Base-by-base conservation (phyloP, 805 yeast species). In the Danielozyma ontarioensis region DNA sequence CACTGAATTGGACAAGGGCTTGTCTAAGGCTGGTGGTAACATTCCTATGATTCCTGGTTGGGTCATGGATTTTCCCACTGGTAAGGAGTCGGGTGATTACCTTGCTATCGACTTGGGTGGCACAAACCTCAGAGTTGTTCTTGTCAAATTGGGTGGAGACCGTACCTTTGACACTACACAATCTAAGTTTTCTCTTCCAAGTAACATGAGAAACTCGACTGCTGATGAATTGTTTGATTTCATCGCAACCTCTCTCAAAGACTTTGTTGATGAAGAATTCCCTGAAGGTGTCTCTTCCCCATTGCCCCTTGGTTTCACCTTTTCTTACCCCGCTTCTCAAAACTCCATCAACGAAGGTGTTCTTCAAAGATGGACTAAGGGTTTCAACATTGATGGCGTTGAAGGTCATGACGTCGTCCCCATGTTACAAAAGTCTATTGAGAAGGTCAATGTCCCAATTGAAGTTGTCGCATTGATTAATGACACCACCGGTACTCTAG, bases 11-110 rank as follows among this genome's bases (percentile, higher is more conserved):
- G 77, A 79, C 43, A 83, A 83, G 59, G 97, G 97, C 40, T 72
- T 83, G 46, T 70, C 80, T 39, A 71, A 74, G 53, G 60, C 70
- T 37, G 90, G 93, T 33, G 94, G 93, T 38, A 82, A 81, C 59
- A 86, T 87, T 53, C 97, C 98, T 41, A 90, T 90, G 97, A 88
- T 83, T 55, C 95, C 95, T 30, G 85, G 94, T 41, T 90, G 97
- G 97, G 97, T 90, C 35, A 69, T 88, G 72, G 94, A 83, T 53
- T 83, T 70, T 69, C 97, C 97, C 45, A 81, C 90, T 32, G 98
- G 98, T 45, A 66, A 78, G 46, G 98, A 90, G 62, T 74, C 72
- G 27, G 98, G 98, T 45, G 80, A 86, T 46, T 90, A 74, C 62
- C 66, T 90, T 56, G 97, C 97, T 33, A 83, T 93, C 40, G 98